Evolutionary conservation across 495 filamentous ascomycete species (phyloP), one percentile per base, ranked within the genome.

Genomic region (Jackrogersella multiformis): DNA sequence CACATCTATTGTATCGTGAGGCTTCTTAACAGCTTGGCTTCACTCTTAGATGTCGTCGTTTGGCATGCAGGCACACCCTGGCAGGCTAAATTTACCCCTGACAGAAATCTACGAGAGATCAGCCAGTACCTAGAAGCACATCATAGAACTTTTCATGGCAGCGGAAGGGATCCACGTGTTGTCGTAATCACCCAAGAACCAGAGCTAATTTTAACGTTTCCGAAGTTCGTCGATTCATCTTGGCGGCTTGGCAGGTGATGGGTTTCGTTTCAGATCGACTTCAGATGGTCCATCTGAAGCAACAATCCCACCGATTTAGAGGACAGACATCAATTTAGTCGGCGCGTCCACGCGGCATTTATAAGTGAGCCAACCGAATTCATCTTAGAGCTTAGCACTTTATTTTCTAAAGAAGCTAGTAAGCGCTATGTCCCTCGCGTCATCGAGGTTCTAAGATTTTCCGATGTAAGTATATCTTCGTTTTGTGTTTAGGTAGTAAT

Each of bases 261-360:
- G 30, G 52, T 54, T 2, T 26, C 26, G 66, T 69, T 69, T 69
- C 66, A 61, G 26, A 69, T 56, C 48, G 34, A 64, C 60, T 52
- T 64, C 61, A 60, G 45, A 69, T 56, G 42, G 2, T 2, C 12
- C 66, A 56, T 69, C 54, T 69, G 61, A 69, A 58, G 59, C 66
- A 64, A 23, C n/a, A 41, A 24, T 24, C 15, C 32, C 35, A 36
- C 36, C 20, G 35, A 18, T 26, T 53, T 28, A 18, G 20, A 54
- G 26, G 30, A 16, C 1, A 6, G 4, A 21, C 7, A n/a, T 59
- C 7, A 39, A 45, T 61, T 38, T 8, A 15, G 54, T 59, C 28
- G 55, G 16, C 39, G 55, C n/a, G 18, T 60, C 26, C 24, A n/a
- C 2, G 21, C 26, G 49, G 56, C 34, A 51, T 9, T 49, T 35